phyloP scores from a whole-genome alignment of 2,329 filamentous ascomycete genomes.

The Fusarium agapanthi region DNA sequence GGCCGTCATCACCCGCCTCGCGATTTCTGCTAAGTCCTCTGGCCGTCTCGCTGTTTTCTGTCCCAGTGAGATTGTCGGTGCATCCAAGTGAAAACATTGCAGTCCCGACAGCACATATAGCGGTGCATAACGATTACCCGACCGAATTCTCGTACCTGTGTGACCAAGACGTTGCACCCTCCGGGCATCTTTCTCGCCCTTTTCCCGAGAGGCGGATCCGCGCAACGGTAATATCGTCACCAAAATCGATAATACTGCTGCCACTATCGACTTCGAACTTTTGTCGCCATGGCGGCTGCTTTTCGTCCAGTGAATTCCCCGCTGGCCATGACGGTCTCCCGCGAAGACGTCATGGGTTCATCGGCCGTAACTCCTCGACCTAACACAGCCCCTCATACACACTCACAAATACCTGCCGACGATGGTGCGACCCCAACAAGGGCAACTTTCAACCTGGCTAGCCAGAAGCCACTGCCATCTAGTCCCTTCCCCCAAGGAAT shows the following conservation, averaged over 20 bases:
- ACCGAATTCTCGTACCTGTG: conserved; percentile 33
- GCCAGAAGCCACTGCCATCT: conserved; percentile 63
- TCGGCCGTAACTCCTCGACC: conserved; percentile 48
- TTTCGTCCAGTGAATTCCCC: conserved; percentile 60
- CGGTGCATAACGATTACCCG: conserved; percentile 25
- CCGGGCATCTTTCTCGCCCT: conserved; percentile 16
- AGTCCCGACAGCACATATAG: conserved; percentile 25
- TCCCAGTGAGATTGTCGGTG: conserved; percentile 36
- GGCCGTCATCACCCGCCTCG: conserved; percentile 36
- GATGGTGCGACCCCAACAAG: conserved; percentile 71
- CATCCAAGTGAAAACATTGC: conserved; percentile 23
- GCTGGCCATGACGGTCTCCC: conserved; percentile 45
- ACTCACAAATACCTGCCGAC: conserved; percentile 46
- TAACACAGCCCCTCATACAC: conserved; percentile 48
- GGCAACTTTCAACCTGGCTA: conserved; percentile 59
- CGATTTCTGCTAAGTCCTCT: conserved; percentile 22
- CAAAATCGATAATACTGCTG: conserved; percentile 11
- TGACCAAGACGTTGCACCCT: conserved; percentile 26
- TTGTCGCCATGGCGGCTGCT: conserved; percentile 56
- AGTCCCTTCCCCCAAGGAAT: conserved; percentile 62
- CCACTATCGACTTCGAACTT: conserved; percentile 11
- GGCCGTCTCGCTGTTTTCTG: conserved; percentile 41
- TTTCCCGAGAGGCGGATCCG: conserved; percentile 12
- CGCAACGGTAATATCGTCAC: conserved; percentile 17
- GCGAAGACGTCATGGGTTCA: conserved; percentile 50